A percentile compares a stretch with the other conserved stretches of the same genome.
phyloP scores from a whole-genome alignment of 352 stramenopile species.

The Ophiocytium majus region DNA sequence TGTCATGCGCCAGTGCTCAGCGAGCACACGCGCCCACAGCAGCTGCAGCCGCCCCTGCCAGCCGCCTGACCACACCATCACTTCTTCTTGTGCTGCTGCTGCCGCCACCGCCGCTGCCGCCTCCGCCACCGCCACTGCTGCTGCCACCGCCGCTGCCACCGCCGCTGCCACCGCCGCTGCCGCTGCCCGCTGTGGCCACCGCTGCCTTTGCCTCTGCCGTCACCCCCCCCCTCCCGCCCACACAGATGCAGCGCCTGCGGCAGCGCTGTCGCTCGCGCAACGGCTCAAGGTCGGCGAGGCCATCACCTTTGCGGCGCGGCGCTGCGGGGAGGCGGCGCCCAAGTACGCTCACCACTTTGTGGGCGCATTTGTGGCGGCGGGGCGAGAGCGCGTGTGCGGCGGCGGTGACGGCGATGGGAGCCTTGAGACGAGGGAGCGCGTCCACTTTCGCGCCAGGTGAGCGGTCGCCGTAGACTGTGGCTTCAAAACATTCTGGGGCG shows the following conservation, averaged over 20 bases:
- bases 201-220: background rate
- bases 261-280: slow-evolving; percentile 31
- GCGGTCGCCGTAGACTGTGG: too few species aligned
- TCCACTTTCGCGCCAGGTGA: slow-evolving; percentile 16
- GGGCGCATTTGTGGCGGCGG: slow-evolving; percentile 42
- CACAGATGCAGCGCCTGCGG: background rate
- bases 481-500: too few species aligned
- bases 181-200: too few species aligned
- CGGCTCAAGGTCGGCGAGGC: slow-evolving; percentile 50
- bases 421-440: background rate
- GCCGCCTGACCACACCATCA: too few species aligned
- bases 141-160: background rate
- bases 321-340: slow-evolving; percentile 47
- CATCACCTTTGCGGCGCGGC: slow-evolving; percentile 33
- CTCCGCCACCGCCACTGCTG: background rate
- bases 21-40: background rate
- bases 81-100: too few species aligned
- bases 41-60: background rate
- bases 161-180: background rate
- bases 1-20: background rate
- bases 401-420: background rate
- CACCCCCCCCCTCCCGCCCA: background rate
- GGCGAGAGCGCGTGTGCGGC: slow-evolving; percentile 35
- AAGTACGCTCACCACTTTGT: slow-evolving; percentile 48
- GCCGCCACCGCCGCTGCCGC: background rate